Base-by-base conservation (phyloP, 306 rosid genomes). In the Lathyrus aphaca region DNA sequence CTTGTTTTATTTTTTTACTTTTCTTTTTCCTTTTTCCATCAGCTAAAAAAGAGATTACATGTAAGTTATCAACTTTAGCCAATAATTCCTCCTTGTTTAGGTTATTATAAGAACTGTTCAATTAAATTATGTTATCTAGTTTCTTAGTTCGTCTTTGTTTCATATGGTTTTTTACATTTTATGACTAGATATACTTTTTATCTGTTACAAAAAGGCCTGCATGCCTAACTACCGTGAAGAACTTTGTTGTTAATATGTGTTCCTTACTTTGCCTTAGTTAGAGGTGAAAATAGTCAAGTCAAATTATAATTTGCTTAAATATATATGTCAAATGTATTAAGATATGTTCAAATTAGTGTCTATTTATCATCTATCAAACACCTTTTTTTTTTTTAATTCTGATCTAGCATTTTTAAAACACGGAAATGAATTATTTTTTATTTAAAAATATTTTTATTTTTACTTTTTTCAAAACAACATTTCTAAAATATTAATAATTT, bases 1-100 rank as follows among this genome's bases (percentile, higher is more conserved):
- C 77, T 57, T 40, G 30, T 56, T 56, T 62, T 27, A 17, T 51
- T 73, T 30, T 23, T 21, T 50, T 58, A 29, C 25, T 43, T 77
- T 32, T 25, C 29, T 25, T 25, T 9, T 17, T 3, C 8, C 54
- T 30, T 64, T 67, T 57, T 70, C 18, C 80, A 74, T 53, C 58
- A 74, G 74, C 60, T 56, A 16, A 64, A 64, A 77, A 74, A 57
- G 74, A 38, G 18, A 43, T 38, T 48, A 40, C 44, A 51, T 51
- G 6, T 60, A 57, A 39, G 64, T 18, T 56, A 7, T 69, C 75
- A 74, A 43, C 78, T 69, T 74, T 64, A 57, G 45, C 57, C 86
- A 82, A 77, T 74, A 50, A 74, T 78, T 72, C 16, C 23, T 23
- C 17, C 37, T 57, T 23, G 19, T 23, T 71, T 13, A 21, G 15